Evolutionary conservation across 1,139 yeast species (phyloP), one percentile per base, ranked within the genome.

Genomic region (Lodderomyces parapsilosis): DNA sequence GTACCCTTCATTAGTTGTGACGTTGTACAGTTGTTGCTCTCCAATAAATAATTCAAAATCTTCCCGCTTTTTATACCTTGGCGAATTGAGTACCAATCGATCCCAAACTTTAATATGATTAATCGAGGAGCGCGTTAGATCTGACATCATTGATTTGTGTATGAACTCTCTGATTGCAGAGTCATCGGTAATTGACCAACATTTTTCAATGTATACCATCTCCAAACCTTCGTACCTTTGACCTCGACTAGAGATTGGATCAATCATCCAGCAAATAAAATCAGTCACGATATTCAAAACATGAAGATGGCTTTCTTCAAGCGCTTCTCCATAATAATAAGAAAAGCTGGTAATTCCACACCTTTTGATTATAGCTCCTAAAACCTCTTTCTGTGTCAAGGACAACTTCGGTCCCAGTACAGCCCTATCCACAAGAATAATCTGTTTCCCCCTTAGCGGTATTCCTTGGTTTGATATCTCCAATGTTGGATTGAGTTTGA

Each of bases 131-230:
- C 23, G 36, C 9, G 17, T 8, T 6, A 25, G 27, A 9, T 28
- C 35, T 10, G 34, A 18, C 5, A 30, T 31, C 20, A 42, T 36
- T n/a, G 36, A 24, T 24, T 38, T 36, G 11, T 38, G 46, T 38
- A 55, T 56, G 41, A 53, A 52, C 25, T 56, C 58, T 42, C 69
- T 45, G 8, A 53, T 43, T 11, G 57, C 46, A 0, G 60, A 48
- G 34, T 64, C 71, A 45, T 66, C 67, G 1, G 61, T 49, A 8
- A 63, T 53, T 1, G 70, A 62, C 72, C 72, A 67, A 33, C 67
- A 61, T 45, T 63, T 61, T 43, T 62, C 66, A 8, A 63, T 2
- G 51, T 57, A 38, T 24, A 43, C 15, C 38, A 25, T 14, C 49
- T 43, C 11, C 34, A 50, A 28, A 14, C 44, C 47, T 24, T 34